Base-by-base conservation (phyloP, 257 asterid genomes). In the Fraxinus excelsior region DNA sequence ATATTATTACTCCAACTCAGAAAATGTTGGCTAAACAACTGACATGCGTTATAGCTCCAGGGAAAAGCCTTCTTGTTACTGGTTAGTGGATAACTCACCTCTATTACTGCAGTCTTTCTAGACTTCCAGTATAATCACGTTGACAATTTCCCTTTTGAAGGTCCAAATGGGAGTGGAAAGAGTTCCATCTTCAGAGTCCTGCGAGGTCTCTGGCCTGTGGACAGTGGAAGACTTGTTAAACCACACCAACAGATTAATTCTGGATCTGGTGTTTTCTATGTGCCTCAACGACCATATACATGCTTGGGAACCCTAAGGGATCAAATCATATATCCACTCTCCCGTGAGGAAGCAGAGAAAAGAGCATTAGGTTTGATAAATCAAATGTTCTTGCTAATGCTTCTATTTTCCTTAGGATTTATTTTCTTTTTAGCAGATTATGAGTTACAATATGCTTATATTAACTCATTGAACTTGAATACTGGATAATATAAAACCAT, bases 141-240 rank as follows among this genome's bases (percentile, higher is more conserved):
- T 80, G 56, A 67, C 44, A 6, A 66, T 51, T 67, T 69, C 35
- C 53, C 44, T 76, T 82, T 76, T 86, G 80, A 84, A 96, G 98
- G 99, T 80, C 99, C 99, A 79, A 96, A 96, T 84, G 99, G 99
- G 80, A 96, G 98, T 84, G 99, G 99, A 65, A 93, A 96, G 89
- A 96, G 99, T 84, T 96, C 99, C 14, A 84, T 96, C 82, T 96
- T 96, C 88, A 82, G 99, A 88, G 99, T 93, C 71, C 97, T 96
- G 70, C 88, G 97, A 71, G 98, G 97, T 75, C 96, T 96, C 66
- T 96, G 99, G 99, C 99, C 98, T 26, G 94, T 91, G 76, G 93
- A 91, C 60, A 87, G 87, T 82, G 98, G 99, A 74, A 89, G 82
- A 74, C 97, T 93, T 58, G 78, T 82, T 56, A 93, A 80, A 85